A percentile compares a stretch with the other conserved stretches of the same genome.
These are phyloP conservation scores for Lepidium africanum DNA, from an alignment of 345 rosid genomes.

Conservation along the genomic window DNA sequence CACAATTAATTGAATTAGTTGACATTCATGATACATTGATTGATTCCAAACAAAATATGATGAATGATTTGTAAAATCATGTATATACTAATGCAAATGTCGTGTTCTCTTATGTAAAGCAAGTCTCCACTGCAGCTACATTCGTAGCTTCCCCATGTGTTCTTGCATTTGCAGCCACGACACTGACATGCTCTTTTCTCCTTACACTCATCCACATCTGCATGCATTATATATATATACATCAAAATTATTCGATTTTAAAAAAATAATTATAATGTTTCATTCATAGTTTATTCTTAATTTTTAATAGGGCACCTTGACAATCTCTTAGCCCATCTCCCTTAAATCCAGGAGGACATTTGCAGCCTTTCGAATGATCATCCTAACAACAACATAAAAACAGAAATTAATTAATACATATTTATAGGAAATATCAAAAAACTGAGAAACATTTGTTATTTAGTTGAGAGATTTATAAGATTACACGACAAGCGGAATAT, in stretches of 20 bases:
- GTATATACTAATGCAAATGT: conserved; percentile 69
- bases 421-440: neutral
- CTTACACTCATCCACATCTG: conserved; percentile 64
- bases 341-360: conserved; percentile 81
- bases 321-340: conserved; percentile 77
- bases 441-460: neutral
- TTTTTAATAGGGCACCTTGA: conserved; percentile 37
- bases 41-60: too few relatives aligned
- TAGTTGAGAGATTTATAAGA: conserved; percentile 4
- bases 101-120: conserved; percentile 73
- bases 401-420: neutral
- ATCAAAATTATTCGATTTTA: neutral
- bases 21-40: too few relatives aligned
- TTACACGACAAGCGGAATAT: conserved; percentile 74
- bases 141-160: conserved; percentile 89
- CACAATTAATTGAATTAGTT: neutral
- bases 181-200: conserved; percentile 71
- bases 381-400: conserved; percentile 37
- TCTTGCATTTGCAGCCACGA: conserved; percentile 44
- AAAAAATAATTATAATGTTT: neutral
- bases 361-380: conserved; percentile 53
- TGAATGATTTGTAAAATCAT: neutral
- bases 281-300: neutral
- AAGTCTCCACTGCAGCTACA: conserved; percentile 69
- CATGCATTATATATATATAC: neutral